Evolutionary conservation across 2,329 filamentous ascomycete genomes (phyloP).

Genomic region (Sporothrix pseudoabietina): DNA sequence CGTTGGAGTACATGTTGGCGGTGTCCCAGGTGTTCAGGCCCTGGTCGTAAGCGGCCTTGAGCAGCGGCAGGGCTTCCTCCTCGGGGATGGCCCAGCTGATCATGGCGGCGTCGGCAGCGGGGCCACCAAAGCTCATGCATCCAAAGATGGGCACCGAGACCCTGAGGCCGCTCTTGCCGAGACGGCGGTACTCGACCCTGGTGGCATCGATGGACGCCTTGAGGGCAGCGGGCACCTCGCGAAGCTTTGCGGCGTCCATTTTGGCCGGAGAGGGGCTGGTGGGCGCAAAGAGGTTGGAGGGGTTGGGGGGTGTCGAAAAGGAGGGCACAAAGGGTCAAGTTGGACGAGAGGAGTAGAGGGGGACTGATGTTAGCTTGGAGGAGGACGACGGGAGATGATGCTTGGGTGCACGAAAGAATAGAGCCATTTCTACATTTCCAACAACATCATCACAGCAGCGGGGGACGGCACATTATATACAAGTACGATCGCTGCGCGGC

Average conservation of each 20-base stretch:
- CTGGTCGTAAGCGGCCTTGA: constrained; percentile 63
- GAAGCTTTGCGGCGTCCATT: constrained; percentile 19
- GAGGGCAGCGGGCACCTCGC: constrained; percentile 19
- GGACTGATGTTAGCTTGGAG: background rate
- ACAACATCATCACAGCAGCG: background rate
- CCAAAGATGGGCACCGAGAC: constrained; percentile 59
- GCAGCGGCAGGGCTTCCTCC: constrained; percentile 53
- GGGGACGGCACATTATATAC: constrained; percentile 6
- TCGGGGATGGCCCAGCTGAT: constrained; percentile 44
- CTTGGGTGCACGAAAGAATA: background rate
- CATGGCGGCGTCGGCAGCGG: constrained; percentile 49
- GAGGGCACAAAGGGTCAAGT: background rate
- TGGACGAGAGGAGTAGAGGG: background rate
- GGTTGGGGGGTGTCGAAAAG: background rate
- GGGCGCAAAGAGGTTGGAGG: background rate
- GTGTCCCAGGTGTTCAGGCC: constrained; percentile 61
- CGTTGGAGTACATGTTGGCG: constrained; percentile 60
- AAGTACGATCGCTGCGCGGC: background rate
- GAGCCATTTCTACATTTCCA: background rate
- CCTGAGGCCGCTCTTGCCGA: constrained; percentile 57
- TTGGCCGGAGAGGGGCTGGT: background rate
- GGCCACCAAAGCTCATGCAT: constrained; percentile 53
- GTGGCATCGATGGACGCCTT: constrained; percentile 20
- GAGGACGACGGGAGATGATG: background rate
- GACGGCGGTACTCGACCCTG: constrained; percentile 33